phyloP scores from a whole-genome alignment of 208 protist genomes.

The Strigomonas galati region DNA sequence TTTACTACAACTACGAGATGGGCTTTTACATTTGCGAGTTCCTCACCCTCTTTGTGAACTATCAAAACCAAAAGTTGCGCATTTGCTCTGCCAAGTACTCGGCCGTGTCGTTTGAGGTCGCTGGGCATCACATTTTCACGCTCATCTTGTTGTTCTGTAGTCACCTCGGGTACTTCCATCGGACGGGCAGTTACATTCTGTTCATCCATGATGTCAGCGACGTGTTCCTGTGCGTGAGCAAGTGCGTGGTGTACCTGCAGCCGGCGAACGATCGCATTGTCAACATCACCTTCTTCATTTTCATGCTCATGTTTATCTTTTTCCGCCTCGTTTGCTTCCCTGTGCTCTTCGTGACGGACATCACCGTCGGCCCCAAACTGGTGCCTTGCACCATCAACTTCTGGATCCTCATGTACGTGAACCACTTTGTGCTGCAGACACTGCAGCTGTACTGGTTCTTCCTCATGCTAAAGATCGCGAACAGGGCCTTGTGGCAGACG shows the following conservation, averaged over 20 bases:
- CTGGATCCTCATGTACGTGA: slow-evolving; percentile 24
- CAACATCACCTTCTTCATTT: slow-evolving; percentile 26
- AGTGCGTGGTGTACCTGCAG: slow-evolving; percentile 31
- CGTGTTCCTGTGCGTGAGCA: slow-evolving; percentile 33
- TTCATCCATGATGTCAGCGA: slow-evolving; percentile 47
- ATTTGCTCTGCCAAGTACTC: not conserved
- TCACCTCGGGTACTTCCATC: slow-evolving; percentile 33
- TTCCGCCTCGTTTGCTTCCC: slow-evolving; percentile 35
- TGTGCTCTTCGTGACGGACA: slow-evolving; percentile 13
- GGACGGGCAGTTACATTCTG: slow-evolving; percentile 33
- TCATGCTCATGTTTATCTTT: slow-evolving; percentile 35
- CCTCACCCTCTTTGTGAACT: slow-evolving; percentile 21
- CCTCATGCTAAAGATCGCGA: slow-evolving; percentile 26
- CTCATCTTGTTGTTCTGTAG: slow-evolving; percentile 28
- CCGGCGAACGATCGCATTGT: slow-evolving; percentile 13
- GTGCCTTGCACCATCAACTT: slow-evolving; percentile 17
- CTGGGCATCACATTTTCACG: slow-evolving; percentile 41
- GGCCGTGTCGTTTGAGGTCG: slow-evolving; percentile 20
- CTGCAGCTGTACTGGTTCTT: slow-evolving; percentile 42
- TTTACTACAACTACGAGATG: slow-evolving; percentile 42
- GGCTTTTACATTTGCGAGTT: slow-evolving; percentile 42
- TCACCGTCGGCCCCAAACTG: slow-evolving; percentile 16
- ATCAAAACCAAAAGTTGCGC: slow-evolving; percentile 25
- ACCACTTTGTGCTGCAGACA: slow-evolving; percentile 28
- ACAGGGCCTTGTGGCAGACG: slow-evolving; percentile 3